Conservation (phyloP, 2,329 filamentous ascomycete genomes). For the Seiridium cupressi region DNA sequence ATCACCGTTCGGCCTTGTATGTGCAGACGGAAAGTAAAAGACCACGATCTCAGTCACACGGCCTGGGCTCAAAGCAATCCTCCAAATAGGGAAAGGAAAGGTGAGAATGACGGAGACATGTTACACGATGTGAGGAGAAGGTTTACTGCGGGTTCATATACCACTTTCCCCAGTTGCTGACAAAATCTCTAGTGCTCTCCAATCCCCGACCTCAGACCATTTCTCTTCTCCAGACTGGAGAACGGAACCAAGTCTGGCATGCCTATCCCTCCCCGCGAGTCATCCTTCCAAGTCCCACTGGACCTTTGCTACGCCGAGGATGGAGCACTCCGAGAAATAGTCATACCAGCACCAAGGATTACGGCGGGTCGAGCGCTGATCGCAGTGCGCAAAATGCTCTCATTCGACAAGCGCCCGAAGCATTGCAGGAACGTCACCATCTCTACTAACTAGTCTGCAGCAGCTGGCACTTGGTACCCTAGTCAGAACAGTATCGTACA, state of each 20-base stretch:
- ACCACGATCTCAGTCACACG: neutral
- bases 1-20: neutral
- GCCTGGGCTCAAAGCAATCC: neutral
- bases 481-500: neutral
- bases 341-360: neutral
- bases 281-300: neutral
- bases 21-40: neutral
- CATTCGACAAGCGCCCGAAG: constrained; percentile 5
- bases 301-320: neutral
- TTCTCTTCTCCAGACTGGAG: neutral
- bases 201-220: neutral
- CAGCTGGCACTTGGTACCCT: neutral
- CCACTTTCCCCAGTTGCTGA: neutral
- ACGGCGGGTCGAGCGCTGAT: constrained; percentile 5
- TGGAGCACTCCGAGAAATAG: constrained; percentile 2
- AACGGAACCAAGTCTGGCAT: neutral
- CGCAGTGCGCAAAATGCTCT: constrained; percentile 1
- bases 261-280: constrained; percentile 4
- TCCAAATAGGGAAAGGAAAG: neutral
- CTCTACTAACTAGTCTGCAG: neutral
- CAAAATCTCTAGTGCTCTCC: neutral
- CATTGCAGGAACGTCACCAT: constrained; percentile 4
- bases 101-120: neutral
- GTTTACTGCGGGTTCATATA: neutral
- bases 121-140: neutral